These are phyloP conservation scores for Amborella trichopoda DNA, from an alignment of 164 flowering plant species.

Conservation along the genomic window DNA sequence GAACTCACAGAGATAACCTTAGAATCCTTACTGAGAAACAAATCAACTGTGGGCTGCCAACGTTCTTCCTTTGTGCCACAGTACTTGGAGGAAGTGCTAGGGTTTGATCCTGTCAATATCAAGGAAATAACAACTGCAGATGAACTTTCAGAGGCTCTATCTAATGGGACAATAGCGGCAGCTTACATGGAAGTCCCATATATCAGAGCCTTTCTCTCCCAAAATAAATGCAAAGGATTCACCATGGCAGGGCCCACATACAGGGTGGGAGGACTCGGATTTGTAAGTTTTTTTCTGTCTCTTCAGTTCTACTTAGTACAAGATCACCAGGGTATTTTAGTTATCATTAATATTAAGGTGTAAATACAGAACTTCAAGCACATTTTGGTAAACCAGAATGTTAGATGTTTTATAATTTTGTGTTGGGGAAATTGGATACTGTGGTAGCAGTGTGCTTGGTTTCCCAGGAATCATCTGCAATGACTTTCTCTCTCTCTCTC, in stretches of 20 bases:
- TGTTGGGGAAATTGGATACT: too few species aligned
- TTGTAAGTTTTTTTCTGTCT: conserved; percentile 12
- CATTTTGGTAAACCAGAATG: too few species aligned
- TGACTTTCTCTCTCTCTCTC: too few species aligned
- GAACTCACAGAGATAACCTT: neutral
- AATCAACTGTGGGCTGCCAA: conserved; percentile 15
- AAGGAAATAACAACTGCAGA: neutral
- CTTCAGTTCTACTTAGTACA: too few species aligned
- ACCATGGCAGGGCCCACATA: conserved; percentile 12
- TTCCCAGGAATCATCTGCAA: too few species aligned
- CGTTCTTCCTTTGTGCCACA: conserved; percentile 8
- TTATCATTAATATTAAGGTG: too few species aligned
- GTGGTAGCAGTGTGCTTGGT: too few species aligned
- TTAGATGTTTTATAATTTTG: too few species aligned
- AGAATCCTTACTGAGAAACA: conserved; percentile 4
- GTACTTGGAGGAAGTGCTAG: conserved; percentile 13
- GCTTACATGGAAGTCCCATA: conserved; percentile 19
- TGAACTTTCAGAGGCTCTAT: conserved; percentile 10
- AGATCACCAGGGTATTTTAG: too few species aligned
- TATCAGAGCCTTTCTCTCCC: conserved; percentile 20
- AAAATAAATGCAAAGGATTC: conserved; percentile 22
- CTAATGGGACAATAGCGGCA: conserved; percentile 14
- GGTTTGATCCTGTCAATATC: conserved; percentile 9
- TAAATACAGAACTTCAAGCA: too few species aligned
- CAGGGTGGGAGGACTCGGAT: conserved; percentile 39